These are phyloP conservation scores for Barnettozyma siamensis DNA, from an alignment of 805 yeast species.

Conservation along the genomic window DNA sequence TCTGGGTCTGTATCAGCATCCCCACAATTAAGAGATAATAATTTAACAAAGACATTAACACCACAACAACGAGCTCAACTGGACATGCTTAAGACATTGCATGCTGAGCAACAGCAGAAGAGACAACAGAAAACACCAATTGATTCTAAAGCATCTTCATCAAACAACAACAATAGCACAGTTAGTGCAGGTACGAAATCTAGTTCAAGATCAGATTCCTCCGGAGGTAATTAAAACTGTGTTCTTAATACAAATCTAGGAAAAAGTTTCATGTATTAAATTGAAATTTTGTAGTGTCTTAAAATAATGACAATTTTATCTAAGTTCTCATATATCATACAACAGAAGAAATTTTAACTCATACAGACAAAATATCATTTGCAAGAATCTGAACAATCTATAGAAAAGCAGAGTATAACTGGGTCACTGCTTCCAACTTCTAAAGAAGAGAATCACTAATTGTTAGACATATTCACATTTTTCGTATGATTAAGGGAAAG, in stretches of 20 bases:
- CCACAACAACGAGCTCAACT: constrained; percentile 28
- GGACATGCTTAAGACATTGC: constrained; percentile 22
- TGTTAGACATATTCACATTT: no score
- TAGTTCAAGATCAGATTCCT: neutral
- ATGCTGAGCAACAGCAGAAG: constrained; percentile 24
- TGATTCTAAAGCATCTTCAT: neutral
- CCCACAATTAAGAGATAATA: constrained; percentile 10
- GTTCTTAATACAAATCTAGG: no score
- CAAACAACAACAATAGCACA: neutral
- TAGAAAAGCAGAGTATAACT: no score
- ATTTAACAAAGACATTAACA: constrained; percentile 14
- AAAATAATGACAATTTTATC: no score
- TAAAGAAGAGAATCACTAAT: no score
- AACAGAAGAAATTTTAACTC: no score
- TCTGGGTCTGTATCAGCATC: constrained; percentile 5
- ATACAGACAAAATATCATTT: no score
- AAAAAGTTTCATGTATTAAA: no score
- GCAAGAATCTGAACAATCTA: no score
- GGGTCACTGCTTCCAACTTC: no score
- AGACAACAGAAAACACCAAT: constrained; percentile 13
- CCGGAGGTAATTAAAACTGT: constrained; percentile 2
- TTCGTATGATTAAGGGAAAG: constrained; percentile 24
- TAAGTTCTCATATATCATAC: no score
- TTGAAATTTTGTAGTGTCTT: no score
- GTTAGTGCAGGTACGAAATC: neutral